Percentiles rank a stretch among this genome's conserved stretches.
phyloP scores from a whole-genome alignment of 192 early-diverging fungal species.

The Obelidium mucronatum region DNA sequence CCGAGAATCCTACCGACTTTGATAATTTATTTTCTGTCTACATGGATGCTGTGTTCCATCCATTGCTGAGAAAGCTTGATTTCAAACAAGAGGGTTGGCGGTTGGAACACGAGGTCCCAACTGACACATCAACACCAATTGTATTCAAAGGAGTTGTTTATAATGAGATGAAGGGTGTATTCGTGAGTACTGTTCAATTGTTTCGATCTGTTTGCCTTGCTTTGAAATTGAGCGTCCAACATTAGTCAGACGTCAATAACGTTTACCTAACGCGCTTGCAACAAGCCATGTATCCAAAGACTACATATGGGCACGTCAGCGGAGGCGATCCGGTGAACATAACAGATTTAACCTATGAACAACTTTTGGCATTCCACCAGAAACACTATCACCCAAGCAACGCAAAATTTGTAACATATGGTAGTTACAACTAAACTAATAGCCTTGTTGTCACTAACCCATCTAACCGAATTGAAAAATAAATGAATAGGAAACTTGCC shows the following conservation, averaged over 20 bases:
- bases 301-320: conserved; percentile 82
- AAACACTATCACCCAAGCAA: conserved; percentile 93
- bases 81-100: conserved; percentile 96
- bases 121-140: conserved; percentile 68
- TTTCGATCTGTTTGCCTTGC: background rate
- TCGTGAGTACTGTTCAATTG: conserved; percentile 33
- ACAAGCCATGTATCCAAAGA: conserved; percentile 83
- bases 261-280: conserved; percentile 78
- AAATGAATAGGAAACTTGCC: conserved; percentile 64
- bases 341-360: conserved; percentile 84
- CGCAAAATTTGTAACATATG: conserved; percentile 90
- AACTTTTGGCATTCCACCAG: conserved; percentile 83
- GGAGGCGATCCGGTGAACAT: conserved; percentile 92
- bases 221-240: background rate
- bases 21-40: conserved; percentile 89
- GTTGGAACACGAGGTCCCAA: conserved; percentile 78
- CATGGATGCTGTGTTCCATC: conserved; percentile 88
- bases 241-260: conserved; percentile 78
- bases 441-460: too few species aligned
- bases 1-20: conserved; percentile 89
- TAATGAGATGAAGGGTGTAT: conserved; percentile 97
- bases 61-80: conserved; percentile 79
- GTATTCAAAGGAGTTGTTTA: conserved; percentile 96
- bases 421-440: conserved; percentile 42
- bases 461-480: too few species aligned